phyloP scores from a whole-genome alignment of 2,329 filamentous ascomycete genomes.

The Neonectria punicea region DNA sequence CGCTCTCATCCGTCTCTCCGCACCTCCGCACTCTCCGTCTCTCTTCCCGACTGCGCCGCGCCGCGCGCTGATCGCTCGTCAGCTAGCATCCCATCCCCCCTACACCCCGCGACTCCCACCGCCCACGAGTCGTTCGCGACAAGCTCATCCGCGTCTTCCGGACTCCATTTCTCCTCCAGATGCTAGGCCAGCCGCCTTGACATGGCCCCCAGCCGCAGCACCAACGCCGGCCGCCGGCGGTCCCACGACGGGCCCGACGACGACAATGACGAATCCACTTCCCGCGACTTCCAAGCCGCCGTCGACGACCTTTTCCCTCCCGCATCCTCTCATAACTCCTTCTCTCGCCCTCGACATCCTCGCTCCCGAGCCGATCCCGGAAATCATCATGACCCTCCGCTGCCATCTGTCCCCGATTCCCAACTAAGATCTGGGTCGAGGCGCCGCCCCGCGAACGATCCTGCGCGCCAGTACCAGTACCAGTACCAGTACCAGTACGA shows the following conservation, averaged over 20 bases:
- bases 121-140: neutral
- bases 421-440: slow-evolving; percentile 31
- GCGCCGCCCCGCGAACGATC: slow-evolving; percentile 30
- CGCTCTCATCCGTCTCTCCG: neutral
- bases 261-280: slow-evolving; percentile 23
- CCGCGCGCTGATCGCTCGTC: slow-evolving; percentile 4
- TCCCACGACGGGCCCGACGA: slow-evolving; percentile 25
- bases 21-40: neutral
- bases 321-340: slow-evolving; percentile 32
- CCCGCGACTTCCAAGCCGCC: slow-evolving; percentile 37
- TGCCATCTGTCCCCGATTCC: slow-evolving; percentile 26
- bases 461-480: slow-evolving; percentile 31
- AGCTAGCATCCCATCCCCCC: neutral
- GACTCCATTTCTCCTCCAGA: slow-evolving; percentile 31
- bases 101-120: neutral
- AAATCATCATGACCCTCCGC: slow-evolving; percentile 29
- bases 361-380: slow-evolving; percentile 31
- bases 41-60: neutral
- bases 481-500: slow-evolving; percentile 29
- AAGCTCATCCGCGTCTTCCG: neutral
- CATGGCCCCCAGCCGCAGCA: slow-evolving; percentile 44
- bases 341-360: slow-evolving; percentile 33
- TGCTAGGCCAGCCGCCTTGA: slow-evolving; percentile 39
- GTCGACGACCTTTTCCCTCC: slow-evolving; percentile 39
- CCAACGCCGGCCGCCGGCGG: slow-evolving; percentile 34